Evolutionary conservation across 768 basidiomycete species (phyloP).

Genomic region (Tephrocybe sp.): DNA sequence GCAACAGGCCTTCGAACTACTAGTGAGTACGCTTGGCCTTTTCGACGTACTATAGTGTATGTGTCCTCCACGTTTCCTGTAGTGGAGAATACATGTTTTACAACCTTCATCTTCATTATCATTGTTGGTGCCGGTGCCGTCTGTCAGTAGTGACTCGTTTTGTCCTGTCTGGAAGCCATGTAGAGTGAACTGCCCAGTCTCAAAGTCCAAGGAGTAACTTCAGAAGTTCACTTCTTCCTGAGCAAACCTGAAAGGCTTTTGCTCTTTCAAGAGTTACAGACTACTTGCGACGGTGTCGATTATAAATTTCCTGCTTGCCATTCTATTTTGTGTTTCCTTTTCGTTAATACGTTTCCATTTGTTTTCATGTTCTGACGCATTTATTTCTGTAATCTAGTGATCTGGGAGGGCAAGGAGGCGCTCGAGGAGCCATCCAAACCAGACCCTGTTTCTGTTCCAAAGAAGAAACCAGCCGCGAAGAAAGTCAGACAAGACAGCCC

Average conservation of each 20-base stretch:
- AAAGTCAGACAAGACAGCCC: conserved; percentile 20
- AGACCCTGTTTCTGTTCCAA: conserved; percentile 26
- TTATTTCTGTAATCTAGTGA: conserved; percentile 43
- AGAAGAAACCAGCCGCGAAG: conserved; percentile 26
- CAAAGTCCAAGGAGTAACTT: conserved; percentile 18
- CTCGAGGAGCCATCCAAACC: conserved; percentile 42
- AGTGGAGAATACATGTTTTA: conserved; percentile 33
- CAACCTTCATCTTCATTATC: conserved; percentile 24
- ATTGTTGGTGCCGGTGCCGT: conserved; percentile 10
- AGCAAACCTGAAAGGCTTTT: conserved; percentile 24
- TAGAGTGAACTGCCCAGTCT: conserved; percentile 19
- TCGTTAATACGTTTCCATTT: conserved; percentile 8
- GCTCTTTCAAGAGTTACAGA: conserved; percentile 18
- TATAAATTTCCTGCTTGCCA: conserved; percentile 4
- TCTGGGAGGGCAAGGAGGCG: conserved; percentile 69
- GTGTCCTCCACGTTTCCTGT: conserved; percentile 28
- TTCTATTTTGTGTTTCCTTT: conserved; percentile 10
- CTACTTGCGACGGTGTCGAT: conserved; percentile 13
- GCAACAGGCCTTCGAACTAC: conserved; percentile 63
- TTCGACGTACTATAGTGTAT: conserved; percentile 26
- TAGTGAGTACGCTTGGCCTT: conserved; percentile 64
- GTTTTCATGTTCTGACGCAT: conserved; percentile 13
- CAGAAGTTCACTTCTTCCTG: conserved; percentile 18
- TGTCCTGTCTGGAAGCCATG: conserved; percentile 14
- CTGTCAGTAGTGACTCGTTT: conserved; percentile 18